Evolutionary conservation across 2,329 filamentous ascomycete genomes (phyloP).

Genomic region (Neofusicoccum sp.): DNA sequence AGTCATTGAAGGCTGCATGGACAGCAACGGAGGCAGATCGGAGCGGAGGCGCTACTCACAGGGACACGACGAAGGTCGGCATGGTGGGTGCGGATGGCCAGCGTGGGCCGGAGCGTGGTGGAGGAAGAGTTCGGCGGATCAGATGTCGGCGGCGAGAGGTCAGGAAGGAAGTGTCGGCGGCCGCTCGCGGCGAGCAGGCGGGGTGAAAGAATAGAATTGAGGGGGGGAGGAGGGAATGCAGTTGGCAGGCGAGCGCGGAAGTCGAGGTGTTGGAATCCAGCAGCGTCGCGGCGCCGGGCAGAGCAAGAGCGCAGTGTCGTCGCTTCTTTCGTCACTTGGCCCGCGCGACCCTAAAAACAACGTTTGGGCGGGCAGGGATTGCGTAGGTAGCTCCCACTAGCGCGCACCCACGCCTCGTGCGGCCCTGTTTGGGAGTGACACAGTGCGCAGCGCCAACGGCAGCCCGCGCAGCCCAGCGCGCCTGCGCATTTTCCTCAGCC

Average conservation of each 20-base stretch:
- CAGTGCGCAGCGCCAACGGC: background rate
- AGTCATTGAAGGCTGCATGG: background rate
- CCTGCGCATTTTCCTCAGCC: background rate
- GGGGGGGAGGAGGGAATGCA: background rate
- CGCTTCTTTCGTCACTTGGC: slow-evolving; percentile 12
- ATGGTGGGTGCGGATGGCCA: slow-evolving; percentile 37
- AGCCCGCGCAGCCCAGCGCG: background rate
- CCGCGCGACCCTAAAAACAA: slow-evolving; percentile 13
- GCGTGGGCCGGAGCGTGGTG: background rate
- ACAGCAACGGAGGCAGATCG: slow-evolving; percentile 17
- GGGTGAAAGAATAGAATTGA: background rate
- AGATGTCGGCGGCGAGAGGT: background rate
- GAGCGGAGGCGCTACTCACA: slow-evolving; percentile 47
- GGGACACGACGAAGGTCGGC: slow-evolving; percentile 60
- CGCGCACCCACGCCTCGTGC: background rate
- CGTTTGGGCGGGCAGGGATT: slow-evolving; percentile 1
- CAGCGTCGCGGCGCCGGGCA: background rate
- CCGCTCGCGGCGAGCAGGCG: background rate
- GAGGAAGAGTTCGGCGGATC: background rate
- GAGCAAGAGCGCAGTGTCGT: slow-evolving; percentile 6
- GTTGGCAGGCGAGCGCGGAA: slow-evolving; percentile 1
- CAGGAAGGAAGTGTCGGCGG: background rate
- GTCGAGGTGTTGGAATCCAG: background rate
- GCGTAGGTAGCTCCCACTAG: background rate
- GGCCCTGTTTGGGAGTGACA: background rate